phyloP scores from a whole-genome alignment of 108 stramenopile species.

The Discostella pseudostelligera region DNA sequence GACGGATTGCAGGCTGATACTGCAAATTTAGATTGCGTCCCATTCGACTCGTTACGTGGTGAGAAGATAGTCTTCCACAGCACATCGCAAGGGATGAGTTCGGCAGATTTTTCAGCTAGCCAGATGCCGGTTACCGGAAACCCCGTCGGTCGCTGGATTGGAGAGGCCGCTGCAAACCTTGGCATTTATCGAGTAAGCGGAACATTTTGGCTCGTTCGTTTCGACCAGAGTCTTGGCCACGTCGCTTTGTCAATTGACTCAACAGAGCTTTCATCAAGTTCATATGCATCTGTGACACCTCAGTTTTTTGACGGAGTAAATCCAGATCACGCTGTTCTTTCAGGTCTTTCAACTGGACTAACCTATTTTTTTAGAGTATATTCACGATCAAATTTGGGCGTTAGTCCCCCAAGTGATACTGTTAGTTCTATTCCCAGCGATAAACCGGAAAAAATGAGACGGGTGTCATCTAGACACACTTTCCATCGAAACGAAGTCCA shows the following conservation, averaged over 20 bases:
- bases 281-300: slow-evolving; percentile 23
- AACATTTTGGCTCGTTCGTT: slow-evolving; percentile 54
- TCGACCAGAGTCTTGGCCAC: slow-evolving; percentile 54
- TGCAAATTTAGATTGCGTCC: slow-evolving; percentile 34
- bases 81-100: slow-evolving; percentile 19
- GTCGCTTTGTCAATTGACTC: slow-evolving; percentile 26
- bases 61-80: slow-evolving; percentile 24
- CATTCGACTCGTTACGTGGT: slow-evolving; percentile 31
- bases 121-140: slow-evolving; percentile 31
- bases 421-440: slow-evolving; percentile 49
- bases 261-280: slow-evolving; percentile 13
- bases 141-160: slow-evolving; percentile 29
- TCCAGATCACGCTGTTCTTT: slow-evolving; percentile 39
- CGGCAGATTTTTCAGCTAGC: slow-evolving; percentile 15
- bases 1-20: slow-evolving; percentile 30
- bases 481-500: slow-evolving; percentile 77
- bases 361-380: slow-evolving; percentile 53
- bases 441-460: slow-evolving; percentile 39
- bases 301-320: slow-evolving; percentile 35
- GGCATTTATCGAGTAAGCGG: slow-evolving; percentile 59
- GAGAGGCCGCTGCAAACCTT: slow-evolving; percentile 27
- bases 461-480: slow-evolving; percentile 41
- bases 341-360: slow-evolving; percentile 52
- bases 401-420: slow-evolving; percentile 41
- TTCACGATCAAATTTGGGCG: slow-evolving; percentile 45